Percentiles rank a stretch among this genome's conserved stretches.
Conservation (phyloP, 371 early-diverging fungal genomes). For the Mortierella sp. region DNA sequence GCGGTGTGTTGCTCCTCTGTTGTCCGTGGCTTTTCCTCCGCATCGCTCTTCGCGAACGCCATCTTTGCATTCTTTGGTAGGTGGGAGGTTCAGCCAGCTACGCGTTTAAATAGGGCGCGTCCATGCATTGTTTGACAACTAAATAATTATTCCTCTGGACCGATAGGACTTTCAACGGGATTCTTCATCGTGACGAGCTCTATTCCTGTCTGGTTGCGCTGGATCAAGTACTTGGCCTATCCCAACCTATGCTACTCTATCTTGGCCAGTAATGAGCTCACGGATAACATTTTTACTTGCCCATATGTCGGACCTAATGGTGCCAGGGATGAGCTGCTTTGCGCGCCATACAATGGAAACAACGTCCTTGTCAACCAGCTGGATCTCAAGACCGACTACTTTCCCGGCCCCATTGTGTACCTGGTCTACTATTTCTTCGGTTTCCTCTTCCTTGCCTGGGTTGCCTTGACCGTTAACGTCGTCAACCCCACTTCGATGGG, state of each 20-base stretch:
- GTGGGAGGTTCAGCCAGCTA: not conserved
- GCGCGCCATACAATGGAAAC: conserved; percentile 44
- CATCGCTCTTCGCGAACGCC: conserved; percentile 44
- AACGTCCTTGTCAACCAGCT: conserved; percentile 26
- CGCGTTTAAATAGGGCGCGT: not conserved
- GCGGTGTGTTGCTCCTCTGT: conserved; percentile 37
- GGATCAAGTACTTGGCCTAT: conserved; percentile 48
- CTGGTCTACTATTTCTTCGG: conserved; percentile 35
- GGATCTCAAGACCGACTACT: conserved; percentile 26
- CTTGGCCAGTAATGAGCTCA: conserved; percentile 52
- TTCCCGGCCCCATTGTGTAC: conserved; percentile 31
- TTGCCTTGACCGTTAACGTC: conserved; percentile 26
- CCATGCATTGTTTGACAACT: not conserved
- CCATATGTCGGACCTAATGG: conserved; percentile 27
- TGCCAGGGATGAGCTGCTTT: conserved; percentile 35
- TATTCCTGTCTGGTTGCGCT: conserved; percentile 52
- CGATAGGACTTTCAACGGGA: conserved; percentile 45
- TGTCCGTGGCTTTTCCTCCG: conserved; percentile 46
- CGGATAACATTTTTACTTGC: conserved; percentile 38
- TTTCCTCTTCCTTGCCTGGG: conserved; percentile 43
- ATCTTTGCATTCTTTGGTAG: conserved; percentile 56
- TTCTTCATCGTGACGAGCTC: conserved; percentile 48
- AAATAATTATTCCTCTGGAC: not conserved
- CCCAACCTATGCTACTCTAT: conserved; percentile 35
- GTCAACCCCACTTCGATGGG: conserved; percentile 57